Evolutionary conservation across 2,329 filamentous ascomycete species (phyloP).

Genomic region (Zymoseptoria pseudotritici): DNA sequence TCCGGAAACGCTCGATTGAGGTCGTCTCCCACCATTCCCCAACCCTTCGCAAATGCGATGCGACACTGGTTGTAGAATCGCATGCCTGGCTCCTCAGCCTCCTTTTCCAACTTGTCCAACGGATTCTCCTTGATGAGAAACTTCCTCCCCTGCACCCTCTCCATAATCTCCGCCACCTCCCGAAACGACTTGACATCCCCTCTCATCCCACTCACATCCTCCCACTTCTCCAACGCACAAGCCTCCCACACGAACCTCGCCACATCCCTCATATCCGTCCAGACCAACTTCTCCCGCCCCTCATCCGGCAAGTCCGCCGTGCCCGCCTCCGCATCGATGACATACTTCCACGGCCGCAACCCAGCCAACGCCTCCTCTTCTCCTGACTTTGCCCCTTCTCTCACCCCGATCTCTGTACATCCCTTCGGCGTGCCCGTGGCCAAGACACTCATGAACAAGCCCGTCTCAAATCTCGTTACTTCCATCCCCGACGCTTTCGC

Average conservation of each 20-base stretch:
- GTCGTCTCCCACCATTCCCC: slow-evolving; percentile 20
- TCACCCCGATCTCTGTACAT: slow-evolving; percentile 14
- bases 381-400: slow-evolving; percentile 17
- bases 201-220: slow-evolving; percentile 33
- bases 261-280: slow-evolving; percentile 46
- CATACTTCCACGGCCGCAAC: slow-evolving; percentile 34
- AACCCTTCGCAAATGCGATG: slow-evolving; percentile 18
- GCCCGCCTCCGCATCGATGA: slow-evolving; percentile 39
- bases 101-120: slow-evolving; percentile 15
- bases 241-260: slow-evolving; percentile 38
- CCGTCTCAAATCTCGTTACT: slow-evolving; percentile 22
- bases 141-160: slow-evolving; percentile 23
- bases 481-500: slow-evolving; percentile 18
- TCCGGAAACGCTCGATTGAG: slow-evolving; percentile 23
- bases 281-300: slow-evolving; percentile 38
- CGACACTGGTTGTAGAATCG: slow-evolving; percentile 27
- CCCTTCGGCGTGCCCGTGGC: slow-evolving; percentile 25
- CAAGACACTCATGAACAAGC: slow-evolving; percentile 24
- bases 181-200: slow-evolving; percentile 21
- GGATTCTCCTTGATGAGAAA: slow-evolving; percentile 22
- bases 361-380: slow-evolving; percentile 27
- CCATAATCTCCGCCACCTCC: slow-evolving; percentile 21
- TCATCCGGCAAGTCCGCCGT: slow-evolving; percentile 44
- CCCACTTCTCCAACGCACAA: slow-evolving; percentile 39
- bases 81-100: slow-evolving; percentile 13